Conservation (phyloP, 768 basidiomycete species). For the Lentinula aciculospora region DNA sequence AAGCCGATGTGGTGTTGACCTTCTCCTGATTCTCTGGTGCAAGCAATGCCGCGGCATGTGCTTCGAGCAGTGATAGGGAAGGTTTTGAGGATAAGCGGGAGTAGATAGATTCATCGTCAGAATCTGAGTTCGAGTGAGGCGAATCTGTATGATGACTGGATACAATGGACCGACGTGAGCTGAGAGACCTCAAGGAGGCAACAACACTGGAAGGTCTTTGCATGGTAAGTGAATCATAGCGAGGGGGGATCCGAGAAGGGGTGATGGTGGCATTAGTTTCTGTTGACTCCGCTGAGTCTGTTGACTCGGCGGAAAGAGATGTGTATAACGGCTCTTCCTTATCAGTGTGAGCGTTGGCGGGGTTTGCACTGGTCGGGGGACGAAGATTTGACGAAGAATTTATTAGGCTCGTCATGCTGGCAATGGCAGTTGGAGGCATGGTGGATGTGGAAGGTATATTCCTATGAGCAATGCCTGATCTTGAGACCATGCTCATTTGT, state of each 20-base stretch:
- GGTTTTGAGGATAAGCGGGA: constrained; percentile 2
- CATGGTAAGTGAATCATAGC: constrained; percentile 5
- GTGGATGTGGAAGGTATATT: constrained; percentile 20
- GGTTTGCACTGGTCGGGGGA: neutral
- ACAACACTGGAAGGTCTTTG: constrained; percentile 3
- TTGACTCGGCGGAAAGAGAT: neutral
- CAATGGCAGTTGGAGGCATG: constrained; percentile 10
- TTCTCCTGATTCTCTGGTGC: neutral
- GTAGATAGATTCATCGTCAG: constrained; percentile 5
- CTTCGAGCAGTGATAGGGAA: neutral
- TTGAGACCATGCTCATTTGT: constrained; percentile 4
- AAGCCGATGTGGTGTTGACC: constrained; percentile 4
- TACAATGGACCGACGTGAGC: neutral
- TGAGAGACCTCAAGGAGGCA: neutral
- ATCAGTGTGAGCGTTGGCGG: neutral
- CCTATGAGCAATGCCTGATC: neutral
- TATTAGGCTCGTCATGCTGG: constrained; percentile 5
- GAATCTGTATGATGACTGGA: neutral
- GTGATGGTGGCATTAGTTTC: neutral
- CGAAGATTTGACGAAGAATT: neutral
- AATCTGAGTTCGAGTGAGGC: constrained; percentile 1
- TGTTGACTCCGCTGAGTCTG: neutral
- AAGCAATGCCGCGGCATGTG: constrained; percentile 1
- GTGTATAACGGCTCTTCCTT: neutral
- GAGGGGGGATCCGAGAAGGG: constrained; percentile 2